Conservation (phyloP, 2,329 filamentous ascomycete genomes). For the Arthroderma sp. region DNA sequence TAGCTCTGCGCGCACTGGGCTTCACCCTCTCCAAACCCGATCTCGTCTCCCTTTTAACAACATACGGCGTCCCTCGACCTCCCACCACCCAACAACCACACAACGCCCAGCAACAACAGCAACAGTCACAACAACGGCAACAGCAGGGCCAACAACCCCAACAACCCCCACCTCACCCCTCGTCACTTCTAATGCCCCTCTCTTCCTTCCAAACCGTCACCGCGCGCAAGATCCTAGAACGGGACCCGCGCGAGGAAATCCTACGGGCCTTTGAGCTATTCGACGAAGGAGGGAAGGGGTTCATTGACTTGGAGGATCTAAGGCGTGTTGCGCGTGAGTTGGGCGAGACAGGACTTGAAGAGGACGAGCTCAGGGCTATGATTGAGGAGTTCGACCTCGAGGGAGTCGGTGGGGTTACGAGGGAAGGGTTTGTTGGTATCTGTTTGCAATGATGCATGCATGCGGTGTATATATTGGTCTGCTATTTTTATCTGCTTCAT, state of each 20-base stretch:
- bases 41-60: conserved; percentile 65
- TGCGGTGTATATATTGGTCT: background rate
- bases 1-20: conserved; percentile 86
- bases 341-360: conserved; percentile 73
- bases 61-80: conserved; percentile 53
- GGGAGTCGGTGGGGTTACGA: conserved; percentile 63
- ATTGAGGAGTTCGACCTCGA: conserved; percentile 96
- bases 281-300: conserved; percentile 81
- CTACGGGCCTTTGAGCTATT: conserved; percentile 84
- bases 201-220: conserved; percentile 63
- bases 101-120: conserved; percentile 13
- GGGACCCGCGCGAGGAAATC: conserved; percentile 85
- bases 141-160: conserved; percentile 27
- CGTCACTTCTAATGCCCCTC: conserved; percentile 58
- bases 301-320: conserved; percentile 80
- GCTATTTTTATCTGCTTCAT: too few species aligned
- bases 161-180: conserved; percentile 41
- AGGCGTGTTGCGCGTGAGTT: conserved; percentile 77
- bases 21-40: conserved; percentile 83
- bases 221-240: conserved; percentile 62
- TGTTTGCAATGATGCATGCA: conserved; percentile 41
- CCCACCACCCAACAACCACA: conserved; percentile 37
- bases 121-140: conserved; percentile 13
- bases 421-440: conserved; percentile 54
- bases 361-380: conserved; percentile 88